Evolutionary conservation across 2,329 filamentous ascomycete species (phyloP).

Genomic region (Dactylonectria macrodidyma): DNA sequence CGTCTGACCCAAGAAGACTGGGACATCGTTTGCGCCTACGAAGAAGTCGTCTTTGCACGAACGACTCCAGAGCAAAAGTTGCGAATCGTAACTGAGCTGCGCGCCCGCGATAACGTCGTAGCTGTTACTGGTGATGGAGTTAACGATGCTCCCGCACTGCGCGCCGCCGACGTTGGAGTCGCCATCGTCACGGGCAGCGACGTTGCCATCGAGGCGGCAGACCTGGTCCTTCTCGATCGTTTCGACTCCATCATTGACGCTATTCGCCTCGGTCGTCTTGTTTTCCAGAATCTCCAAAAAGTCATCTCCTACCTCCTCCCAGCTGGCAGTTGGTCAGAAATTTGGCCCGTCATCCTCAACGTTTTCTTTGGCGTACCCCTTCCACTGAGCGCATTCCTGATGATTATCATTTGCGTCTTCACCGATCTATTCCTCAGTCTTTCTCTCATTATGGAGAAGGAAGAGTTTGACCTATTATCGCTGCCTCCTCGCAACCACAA

Average conservation of each 20-base stretch:
- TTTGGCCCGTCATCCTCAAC: constrained; percentile 70
- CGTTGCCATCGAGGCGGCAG: constrained; percentile 75
- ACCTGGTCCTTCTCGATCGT: constrained; percentile 78
- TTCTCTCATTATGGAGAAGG: constrained; percentile 68
- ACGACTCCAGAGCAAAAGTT: constrained; percentile 80
- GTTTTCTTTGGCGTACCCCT: constrained; percentile 70
- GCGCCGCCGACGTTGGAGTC: constrained; percentile 78
- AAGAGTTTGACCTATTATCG: constrained; percentile 67
- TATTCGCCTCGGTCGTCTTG: constrained; percentile 62
- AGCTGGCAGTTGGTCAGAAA: constrained; percentile 69
- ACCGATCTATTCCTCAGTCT: constrained; percentile 68
- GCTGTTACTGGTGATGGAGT: constrained; percentile 84
- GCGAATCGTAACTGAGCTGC: constrained; percentile 79
- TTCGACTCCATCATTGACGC: constrained; percentile 80
- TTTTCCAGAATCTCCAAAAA: constrained; percentile 60
- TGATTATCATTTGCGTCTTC: constrained; percentile 72
- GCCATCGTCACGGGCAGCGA: constrained; percentile 76
- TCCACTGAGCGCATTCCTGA: constrained; percentile 66
- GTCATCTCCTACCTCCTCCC: constrained; percentile 63
- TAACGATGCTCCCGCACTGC: constrained; percentile 77
- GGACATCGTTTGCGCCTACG: constrained; percentile 63
- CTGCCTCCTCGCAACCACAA: constrained; percentile 66
- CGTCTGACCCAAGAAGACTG: constrained; percentile 65
- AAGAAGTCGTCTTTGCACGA: constrained; percentile 77
- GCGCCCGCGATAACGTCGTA: constrained; percentile 70